A percentile compares a stretch with the other conserved stretches of the same genome.
Conservation (phyloP, 2,329 filamentous ascomycete genomes). For the Lachnellula subtilissima region DNA sequence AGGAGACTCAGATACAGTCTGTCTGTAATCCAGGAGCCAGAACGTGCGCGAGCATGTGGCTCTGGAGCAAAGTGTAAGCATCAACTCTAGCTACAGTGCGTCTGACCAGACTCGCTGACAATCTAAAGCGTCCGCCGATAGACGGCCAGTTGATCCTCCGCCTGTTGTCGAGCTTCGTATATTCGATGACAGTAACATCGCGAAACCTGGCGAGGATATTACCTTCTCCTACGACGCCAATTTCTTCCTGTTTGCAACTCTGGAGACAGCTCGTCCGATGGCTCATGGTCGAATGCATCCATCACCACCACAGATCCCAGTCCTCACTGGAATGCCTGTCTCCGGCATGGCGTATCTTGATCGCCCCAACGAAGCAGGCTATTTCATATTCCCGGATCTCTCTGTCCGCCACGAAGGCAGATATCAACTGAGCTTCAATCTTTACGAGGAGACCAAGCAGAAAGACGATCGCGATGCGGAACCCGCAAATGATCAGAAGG, state of each 20-base stretch:
- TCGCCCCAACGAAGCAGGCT: conserved; percentile 72
- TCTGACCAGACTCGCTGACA: conserved; percentile 9
- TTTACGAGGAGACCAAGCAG: conserved; percentile 92
- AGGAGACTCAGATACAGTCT: conserved; percentile 76
- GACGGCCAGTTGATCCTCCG: conserved; percentile 46
- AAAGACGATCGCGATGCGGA: conserved; percentile 66
- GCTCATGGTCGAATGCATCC: conserved; percentile 72
- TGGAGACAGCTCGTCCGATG: conserved; percentile 80
- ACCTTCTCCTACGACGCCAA: conserved; percentile 94
- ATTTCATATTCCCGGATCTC: conserved; percentile 96
- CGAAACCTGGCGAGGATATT: conserved; percentile 47
- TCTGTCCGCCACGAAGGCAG: conserved; percentile 93
- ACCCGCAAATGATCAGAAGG: conserved; percentile 31
- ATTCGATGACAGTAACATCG: conserved; percentile 53
- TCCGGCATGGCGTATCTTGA: conserved; percentile 96
- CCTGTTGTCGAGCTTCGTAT: conserved; percentile 90
- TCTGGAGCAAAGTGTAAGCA: conserved; percentile 86
- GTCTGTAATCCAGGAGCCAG: conserved; percentile 87
- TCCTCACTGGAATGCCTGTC: conserved; percentile 89
- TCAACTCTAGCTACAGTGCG: neutral
- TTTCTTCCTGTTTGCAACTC: conserved; percentile 92
- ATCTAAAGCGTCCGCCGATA: conserved; percentile 22
- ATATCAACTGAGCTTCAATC: conserved; percentile 84
- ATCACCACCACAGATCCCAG: conserved; percentile 66
- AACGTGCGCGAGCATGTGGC: conserved; percentile 90